A percentile compares a stretch with the other conserved stretches of the same genome.
Conservation (phyloP, 768 basidiomycete species). For the Coprinopsis marcescibilis region DNA sequence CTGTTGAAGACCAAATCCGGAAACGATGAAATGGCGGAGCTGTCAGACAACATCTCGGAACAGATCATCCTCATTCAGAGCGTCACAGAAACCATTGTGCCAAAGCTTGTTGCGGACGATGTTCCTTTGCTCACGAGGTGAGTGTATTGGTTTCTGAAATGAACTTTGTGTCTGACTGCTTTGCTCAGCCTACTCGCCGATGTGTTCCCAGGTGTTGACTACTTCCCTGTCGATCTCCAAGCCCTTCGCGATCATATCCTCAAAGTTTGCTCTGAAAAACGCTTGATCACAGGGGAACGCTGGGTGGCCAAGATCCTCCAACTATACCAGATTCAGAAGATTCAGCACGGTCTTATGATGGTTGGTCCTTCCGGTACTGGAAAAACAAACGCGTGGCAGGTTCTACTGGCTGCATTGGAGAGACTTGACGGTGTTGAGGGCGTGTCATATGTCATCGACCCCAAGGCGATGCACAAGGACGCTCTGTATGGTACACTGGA, state of each 20-base stretch:
- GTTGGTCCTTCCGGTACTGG: slow-evolving; percentile 96
- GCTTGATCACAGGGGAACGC: slow-evolving; percentile 78
- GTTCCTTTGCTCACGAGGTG: slow-evolving; percentile 91
- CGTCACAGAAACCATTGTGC: slow-evolving; percentile 97
- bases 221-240: slow-evolving; percentile 83
- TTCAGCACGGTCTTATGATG: slow-evolving; percentile 99
- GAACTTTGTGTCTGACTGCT: slow-evolving; percentile 3
- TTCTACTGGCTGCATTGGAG: slow-evolving; percentile 85
- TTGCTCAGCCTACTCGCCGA: slow-evolving; percentile 76
- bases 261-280: slow-evolving; percentile 80
- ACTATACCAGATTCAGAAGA: slow-evolving; percentile 98
- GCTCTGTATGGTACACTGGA: slow-evolving; percentile 96
- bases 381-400: slow-evolving; percentile 96
- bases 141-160: slow-evolving; percentile 20
- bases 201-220: slow-evolving; percentile 95
- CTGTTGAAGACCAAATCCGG: slow-evolving; percentile 46
- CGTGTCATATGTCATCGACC: slow-evolving; percentile 93
- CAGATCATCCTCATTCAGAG: slow-evolving; percentile 98
- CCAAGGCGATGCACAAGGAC: slow-evolving; percentile 99
- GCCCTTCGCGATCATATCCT: slow-evolving; percentile 80
- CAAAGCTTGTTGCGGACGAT: slow-evolving; percentile 95
- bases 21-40: slow-evolving; percentile 37
- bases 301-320: slow-evolving; percentile 97
- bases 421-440: slow-evolving; percentile 90
- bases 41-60: slow-evolving; percentile 75